phyloP scores from a whole-genome alignment of 2,329 filamentous ascomycete genomes.

The Calonectria naviculata region DNA sequence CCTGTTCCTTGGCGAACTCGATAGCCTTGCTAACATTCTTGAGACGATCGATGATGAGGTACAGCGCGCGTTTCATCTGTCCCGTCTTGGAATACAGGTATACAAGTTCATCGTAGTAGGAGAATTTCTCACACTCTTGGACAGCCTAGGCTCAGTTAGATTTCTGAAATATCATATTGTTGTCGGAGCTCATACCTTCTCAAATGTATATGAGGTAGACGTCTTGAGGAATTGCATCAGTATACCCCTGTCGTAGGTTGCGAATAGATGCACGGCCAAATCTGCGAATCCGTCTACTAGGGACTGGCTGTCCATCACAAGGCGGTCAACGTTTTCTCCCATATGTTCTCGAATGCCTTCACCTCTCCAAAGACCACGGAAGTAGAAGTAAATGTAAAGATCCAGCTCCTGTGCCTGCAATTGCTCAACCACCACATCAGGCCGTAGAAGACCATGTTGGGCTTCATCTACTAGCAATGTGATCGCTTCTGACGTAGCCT shows the following conservation, averaged over 20 bases:
- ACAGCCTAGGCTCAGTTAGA: conserved; percentile 60
- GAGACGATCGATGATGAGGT: conserved; percentile 93
- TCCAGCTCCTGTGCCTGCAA: conserved; percentile 74
- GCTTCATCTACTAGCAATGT: conserved; percentile 90
- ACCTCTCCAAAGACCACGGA: conserved; percentile 86
- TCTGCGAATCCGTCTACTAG: conserved; percentile 91
- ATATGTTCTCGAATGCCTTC: conserved; percentile 69
- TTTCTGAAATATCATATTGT: not conserved
- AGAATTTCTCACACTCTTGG: conserved; percentile 81
- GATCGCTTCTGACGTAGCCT: conserved; percentile 85
- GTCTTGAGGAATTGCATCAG: conserved; percentile 89
- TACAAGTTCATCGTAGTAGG: conserved; percentile 93
- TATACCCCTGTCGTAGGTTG: conserved; percentile 80
- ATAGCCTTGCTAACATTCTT: conserved; percentile 94
- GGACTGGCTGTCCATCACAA: conserved; percentile 69
- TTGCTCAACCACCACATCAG: conserved; percentile 82
- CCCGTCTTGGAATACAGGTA: conserved; percentile 96
- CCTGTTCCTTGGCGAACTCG: conserved; percentile 91
- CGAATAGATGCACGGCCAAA: conserved; percentile 86
- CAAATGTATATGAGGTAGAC: conserved; percentile 89
- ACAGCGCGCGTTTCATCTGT: conserved; percentile 90
- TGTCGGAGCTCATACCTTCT: conserved; percentile 61
- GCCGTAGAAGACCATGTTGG: conserved; percentile 85
- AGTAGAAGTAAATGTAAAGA: conserved; percentile 91
- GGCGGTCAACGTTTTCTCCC: conserved; percentile 65